Base-by-base conservation (phyloP, 352 stramenopile genomes). In the Phytophthora macrochlamydospora region DNA sequence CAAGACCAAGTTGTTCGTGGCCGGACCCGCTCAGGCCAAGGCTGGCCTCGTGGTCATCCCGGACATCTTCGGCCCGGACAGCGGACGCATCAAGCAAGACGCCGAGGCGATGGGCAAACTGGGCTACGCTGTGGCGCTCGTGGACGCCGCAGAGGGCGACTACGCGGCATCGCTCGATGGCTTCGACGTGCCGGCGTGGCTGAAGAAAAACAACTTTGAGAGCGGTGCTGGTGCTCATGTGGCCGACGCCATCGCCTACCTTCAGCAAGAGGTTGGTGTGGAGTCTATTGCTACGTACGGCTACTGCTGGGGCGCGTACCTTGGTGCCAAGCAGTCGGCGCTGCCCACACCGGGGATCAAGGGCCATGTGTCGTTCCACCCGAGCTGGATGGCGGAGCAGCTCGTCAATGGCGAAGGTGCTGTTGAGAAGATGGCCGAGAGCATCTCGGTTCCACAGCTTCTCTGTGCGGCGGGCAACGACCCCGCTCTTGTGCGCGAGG, bases 281-380 rank as follows among this genome's bases (percentile, higher is more conserved):
- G 8, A 63, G 24, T 40, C 48, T 33, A 67, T 83, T 38, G 62
- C 50, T 48, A 76, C 48, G 46, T 78, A 76, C 45, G 75, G 71
- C 48, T 80, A 83, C 59, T 83, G 75, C 54, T 80, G 68, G 67
- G 68, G 75, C 9, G 35, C 51, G 7, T 83, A 70, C 48, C 31
- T 76, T 28, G 71, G 71, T 1, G 62, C 67, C 13, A 55, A 57
- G 29, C 49, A 64, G 45, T 69, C 68, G 48, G 33, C 33, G 51
- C 57, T 52, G 9, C 13, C 45, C 13, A 50, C n/a, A 3, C 56
- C 56, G n/a, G 60, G 64, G 37, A 50, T 76, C 24, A 64, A 71
- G 4, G 73, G 69, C 18, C 69, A 81, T 28, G 59, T 82, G 14
- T 77, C 60, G 0, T 82, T 80, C 64, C 70, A 84, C 48, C 73